Evolutionary conservation across 257 asterid genomes (phyloP), one percentile per base, ranked within the genome.

Genomic region (Nicotiana otophora): DNA sequence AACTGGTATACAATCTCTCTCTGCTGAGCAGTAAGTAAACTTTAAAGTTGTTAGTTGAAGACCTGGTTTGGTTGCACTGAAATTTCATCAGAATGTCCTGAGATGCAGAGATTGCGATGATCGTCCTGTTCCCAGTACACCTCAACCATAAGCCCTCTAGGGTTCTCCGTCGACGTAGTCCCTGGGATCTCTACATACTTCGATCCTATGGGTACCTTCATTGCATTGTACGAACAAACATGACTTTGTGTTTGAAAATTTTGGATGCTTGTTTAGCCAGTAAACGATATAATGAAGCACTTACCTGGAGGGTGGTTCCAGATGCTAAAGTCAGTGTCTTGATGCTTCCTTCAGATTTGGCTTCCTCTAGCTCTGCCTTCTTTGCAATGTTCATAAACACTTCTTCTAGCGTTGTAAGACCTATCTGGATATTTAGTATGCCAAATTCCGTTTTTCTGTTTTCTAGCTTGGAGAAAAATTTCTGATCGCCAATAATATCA

Each of bases 401-500:
- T 77, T 84, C 89, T 84, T 86, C 89, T n/a, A 86, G 89, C 5
- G 89, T 86, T 9, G 87, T 84, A 6, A 86, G 78, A 8, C 87
- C 85, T 42, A 83, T 54, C 20, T 86, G 87, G 84, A 86, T 72
- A 33, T 77, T 82, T 42, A 66, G 55, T 69, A 86, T 86, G 55
- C 89, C 85, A 12, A 86, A 84, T 23, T 86, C 84, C 19, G 16
- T 14, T 6, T 58, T 72, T 74, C 84, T 77, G n/a, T 72, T 80
- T 65, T 86, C 76, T 14, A 86, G 82, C 87, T 77, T 80, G 17
- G 58, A 34, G 54, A 86, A 86, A 53, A 86, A 81, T 5, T 78
- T 68, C 89, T 86, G 85, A 78, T 54, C 61, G 0, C 19, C 61
- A 55, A 55, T 57, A 17, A 17, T 53, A 15, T 57, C 62, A 57